Conservation (phyloP, 164 flowering plant species). For the Aristolochia fimbriata region DNA sequence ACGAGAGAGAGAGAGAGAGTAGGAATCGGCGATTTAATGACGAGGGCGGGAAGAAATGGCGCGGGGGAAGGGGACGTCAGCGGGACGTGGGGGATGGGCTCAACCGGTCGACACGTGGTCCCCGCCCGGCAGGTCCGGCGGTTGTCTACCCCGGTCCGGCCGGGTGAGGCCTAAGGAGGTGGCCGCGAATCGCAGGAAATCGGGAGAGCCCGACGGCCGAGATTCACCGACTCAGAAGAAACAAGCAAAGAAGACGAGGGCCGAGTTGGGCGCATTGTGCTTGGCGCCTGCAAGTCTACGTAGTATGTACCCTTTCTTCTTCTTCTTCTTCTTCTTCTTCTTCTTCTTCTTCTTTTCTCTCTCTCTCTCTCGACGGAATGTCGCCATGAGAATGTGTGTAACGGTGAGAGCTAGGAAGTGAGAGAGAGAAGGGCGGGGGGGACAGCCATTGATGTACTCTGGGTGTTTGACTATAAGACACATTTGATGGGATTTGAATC, state of each 20-base stretch:
- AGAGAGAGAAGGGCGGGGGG: conserved; percentile 16
- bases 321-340: too few species aligned
- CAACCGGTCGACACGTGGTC: conserved; percentile 23
- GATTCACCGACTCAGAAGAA: conserved; percentile 3
- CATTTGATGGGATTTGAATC: conserved; percentile 6
- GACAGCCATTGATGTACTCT: conserved; percentile 22
- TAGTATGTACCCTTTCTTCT: too few species aligned
- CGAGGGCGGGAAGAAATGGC: neutral
- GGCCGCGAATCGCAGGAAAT: conserved; percentile 3
- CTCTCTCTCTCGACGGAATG: conserved; percentile 14
- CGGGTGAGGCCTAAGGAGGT: too few species aligned
- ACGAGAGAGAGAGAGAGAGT: conserved; percentile 2
- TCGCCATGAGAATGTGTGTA: conserved; percentile 20
- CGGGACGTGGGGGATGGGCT: neutral
- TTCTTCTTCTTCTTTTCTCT: neutral
- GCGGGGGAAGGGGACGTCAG: neutral
- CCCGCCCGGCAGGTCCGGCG: conserved; percentile 6
- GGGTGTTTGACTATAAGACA: conserved; percentile 15
- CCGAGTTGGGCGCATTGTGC: conserved; percentile 43
- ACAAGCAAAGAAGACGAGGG: neutral
- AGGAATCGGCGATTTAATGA: neutral
- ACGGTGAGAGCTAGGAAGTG: conserved; percentile 20
- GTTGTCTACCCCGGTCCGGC: too few species aligned
- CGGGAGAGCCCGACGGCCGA: conserved; percentile 4
- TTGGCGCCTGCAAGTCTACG: too few species aligned